These are phyloP conservation scores for Trametes polyzona DNA, from an alignment of 1,284 basidiomycete species.

Conservation along the genomic window DNA sequence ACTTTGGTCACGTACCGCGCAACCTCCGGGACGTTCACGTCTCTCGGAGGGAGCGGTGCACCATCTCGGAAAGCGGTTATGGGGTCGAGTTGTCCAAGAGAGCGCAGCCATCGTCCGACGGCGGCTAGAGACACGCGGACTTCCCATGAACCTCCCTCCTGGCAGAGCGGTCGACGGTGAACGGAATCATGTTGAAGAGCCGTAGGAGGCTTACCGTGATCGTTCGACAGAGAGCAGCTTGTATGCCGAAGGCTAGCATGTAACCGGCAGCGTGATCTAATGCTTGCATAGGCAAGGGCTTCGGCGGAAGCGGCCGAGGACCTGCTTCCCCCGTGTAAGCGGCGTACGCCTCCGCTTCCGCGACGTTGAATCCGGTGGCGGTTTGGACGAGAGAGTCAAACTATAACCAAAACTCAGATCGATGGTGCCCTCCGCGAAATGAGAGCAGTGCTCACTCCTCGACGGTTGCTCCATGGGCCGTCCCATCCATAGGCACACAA, in stretches of 20 bases:
- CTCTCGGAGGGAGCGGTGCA: slow-evolving; percentile 40
- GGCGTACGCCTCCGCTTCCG: slow-evolving; percentile 55
- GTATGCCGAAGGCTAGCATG: slow-evolving; percentile 62
- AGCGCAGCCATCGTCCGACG: slow-evolving; percentile 60
- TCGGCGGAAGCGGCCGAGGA: slow-evolving; percentile 38
- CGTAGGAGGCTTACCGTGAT: slow-evolving; percentile 45
- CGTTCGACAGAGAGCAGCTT: slow-evolving; percentile 56
- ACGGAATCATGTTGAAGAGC: not conserved
- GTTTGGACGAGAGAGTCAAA: slow-evolving; percentile 75
- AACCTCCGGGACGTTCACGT: slow-evolving; percentile 43
- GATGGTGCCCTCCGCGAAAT: not conserved
- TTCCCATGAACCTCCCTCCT: slow-evolving; percentile 70
- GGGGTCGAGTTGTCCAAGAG: slow-evolving; percentile 52
- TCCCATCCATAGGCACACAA: slow-evolving; percentile 64
- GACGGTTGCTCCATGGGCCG: slow-evolving; percentile 59
- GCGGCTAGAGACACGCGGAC: slow-evolving; percentile 62
- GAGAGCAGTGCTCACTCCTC: slow-evolving; percentile 46
- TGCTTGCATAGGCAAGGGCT: slow-evolving; percentile 62
- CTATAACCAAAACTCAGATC: slow-evolving; percentile 34
- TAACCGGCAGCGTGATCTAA: slow-evolving; percentile 67
- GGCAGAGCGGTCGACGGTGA: not conserved
- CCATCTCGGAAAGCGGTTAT: slow-evolving; percentile 45
- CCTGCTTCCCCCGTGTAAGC: slow-evolving; percentile 29
- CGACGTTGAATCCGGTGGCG: slow-evolving; percentile 62
- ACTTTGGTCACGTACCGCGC: slow-evolving; percentile 34